Conservation (phyloP, 768 basidiomycete genomes). For the Vararia minispora region DNA sequence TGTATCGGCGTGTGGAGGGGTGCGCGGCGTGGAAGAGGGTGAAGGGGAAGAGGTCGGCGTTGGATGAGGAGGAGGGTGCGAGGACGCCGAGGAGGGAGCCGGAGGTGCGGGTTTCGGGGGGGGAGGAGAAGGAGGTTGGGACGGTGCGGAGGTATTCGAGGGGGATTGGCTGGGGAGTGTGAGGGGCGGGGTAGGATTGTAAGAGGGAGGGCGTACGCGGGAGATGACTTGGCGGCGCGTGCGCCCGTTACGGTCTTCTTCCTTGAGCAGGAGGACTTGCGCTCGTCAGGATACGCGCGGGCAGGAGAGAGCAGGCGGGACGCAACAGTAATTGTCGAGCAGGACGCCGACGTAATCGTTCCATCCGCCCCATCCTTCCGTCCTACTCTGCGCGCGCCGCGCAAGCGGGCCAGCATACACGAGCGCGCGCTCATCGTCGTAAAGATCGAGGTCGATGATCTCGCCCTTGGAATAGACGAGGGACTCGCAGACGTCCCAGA, state of each 20-base stretch:
- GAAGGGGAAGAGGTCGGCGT: conserved; percentile 59
- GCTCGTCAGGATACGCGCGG: conserved; percentile 10
- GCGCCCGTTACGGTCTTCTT: conserved; percentile 42
- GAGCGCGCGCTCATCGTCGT: conserved; percentile 63
- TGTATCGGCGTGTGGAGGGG: conserved; percentile 51
- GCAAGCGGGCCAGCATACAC: conserved; percentile 55
- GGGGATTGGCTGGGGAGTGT: conserved; percentile 52
- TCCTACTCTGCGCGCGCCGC: conserved; percentile 44
- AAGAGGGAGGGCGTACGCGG: conserved; percentile 35
- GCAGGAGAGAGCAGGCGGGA: conserved; percentile 1
- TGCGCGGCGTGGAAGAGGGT: conserved; percentile 62
- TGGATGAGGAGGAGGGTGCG: conserved; percentile 40
- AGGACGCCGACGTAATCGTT: conserved; percentile 52
- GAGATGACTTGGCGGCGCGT: conserved; percentile 47
- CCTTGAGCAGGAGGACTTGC: conserved; percentile 53
- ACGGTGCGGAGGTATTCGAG: conserved; percentile 68
- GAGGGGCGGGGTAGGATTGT: conserved; percentile 3
- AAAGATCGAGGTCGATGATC: conserved; percentile 77
- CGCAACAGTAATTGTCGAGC: conserved; percentile 71
- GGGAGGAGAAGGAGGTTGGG: conserved; percentile 51
- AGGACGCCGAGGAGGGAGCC: conserved; percentile 46
- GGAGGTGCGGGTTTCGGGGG: conserved; percentile 55
- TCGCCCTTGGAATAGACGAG: conserved; percentile 69
- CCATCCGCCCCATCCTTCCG: conserved; percentile 68
- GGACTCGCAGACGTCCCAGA: conserved; percentile 72